Percentiles rank a stretch among this genome's conserved stretches.
Conservation (phyloP, 2,329 filamentous ascomycete species). For the Macrophomina pseudophaseolina region DNA sequence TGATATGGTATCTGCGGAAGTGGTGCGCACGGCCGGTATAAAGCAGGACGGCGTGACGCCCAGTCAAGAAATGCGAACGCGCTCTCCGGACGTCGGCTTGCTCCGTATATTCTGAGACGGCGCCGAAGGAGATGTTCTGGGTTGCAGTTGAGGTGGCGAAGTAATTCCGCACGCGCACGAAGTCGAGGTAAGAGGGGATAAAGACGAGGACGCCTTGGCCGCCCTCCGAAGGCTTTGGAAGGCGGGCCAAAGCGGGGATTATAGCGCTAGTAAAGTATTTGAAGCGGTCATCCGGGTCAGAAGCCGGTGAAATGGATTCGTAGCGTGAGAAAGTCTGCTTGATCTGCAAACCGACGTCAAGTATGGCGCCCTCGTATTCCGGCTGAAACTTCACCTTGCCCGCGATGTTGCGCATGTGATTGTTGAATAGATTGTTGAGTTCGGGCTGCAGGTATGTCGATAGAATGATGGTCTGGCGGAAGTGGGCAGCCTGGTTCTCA, state of each 20-base stretch:
- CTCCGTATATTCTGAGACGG: constrained; percentile 86
- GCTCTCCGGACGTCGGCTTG: constrained; percentile 80
- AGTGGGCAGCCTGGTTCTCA: constrained; percentile 78
- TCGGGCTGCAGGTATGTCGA: constrained; percentile 88
- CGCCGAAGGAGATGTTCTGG: constrained; percentile 71
- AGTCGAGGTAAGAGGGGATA: constrained; percentile 92
- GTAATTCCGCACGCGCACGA: constrained; percentile 90
- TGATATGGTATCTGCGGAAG: constrained; percentile 84
- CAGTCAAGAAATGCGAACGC: constrained; percentile 83
- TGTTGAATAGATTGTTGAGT: constrained; percentile 77
- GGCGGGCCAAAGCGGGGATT: constrained; percentile 74
- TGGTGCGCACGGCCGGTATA: constrained; percentile 98
- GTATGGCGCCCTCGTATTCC: constrained; percentile 73
- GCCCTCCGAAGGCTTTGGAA: constrained; percentile 62
- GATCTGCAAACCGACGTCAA: constrained; percentile 71
- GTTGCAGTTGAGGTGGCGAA: constrained; percentile 72
- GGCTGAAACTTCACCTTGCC: constrained; percentile 76
- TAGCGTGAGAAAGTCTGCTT: constrained; percentile 92
- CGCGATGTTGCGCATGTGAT: constrained; percentile 77
- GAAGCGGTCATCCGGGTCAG: constrained; percentile 87
- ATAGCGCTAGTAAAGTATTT: constrained; percentile 86
- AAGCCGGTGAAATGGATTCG: constrained; percentile 69
- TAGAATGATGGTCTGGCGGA: constrained; percentile 85
- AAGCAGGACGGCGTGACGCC: constrained; percentile 79
- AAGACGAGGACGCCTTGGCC: constrained; percentile 78